Base-by-base conservation (phyloP, 768 basidiomycete species). In the Asterophora parasitica region DNA sequence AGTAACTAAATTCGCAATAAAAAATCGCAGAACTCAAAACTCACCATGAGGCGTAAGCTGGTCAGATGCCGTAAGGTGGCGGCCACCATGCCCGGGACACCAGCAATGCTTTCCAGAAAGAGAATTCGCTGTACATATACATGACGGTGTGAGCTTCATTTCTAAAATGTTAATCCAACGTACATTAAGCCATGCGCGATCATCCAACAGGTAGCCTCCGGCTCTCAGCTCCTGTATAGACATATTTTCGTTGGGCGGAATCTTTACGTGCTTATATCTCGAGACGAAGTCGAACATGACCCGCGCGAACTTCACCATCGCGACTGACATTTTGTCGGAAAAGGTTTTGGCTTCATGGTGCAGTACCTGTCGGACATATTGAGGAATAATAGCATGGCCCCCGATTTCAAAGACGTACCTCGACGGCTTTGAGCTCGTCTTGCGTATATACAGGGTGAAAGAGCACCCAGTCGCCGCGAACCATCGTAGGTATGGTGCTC, bases 21-120 rank as follows among this genome's bases (percentile, higher is more conserved):
- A 36, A 28, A 19, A 43, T 44, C 33, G n/a, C n/a, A n/a, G n/a
- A n/a, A n/a, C n/a, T n/a, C n/a, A n/a, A 10, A 7, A 48, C 73
- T 57, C 58, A 88, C 88, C 88, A 98, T 88, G 31, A 93, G 71
- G 33, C 96, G 82, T 32, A 99, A 74, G 64, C 90, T 92, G 34
- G 78, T 78, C 28, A 99, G 74, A 68, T 99, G 96, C 20, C 96
- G 79, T 30, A 94, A 72, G 23, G 84, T 85, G 7, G 88, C 89
- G 10, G 82, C 90, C n/a, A 88, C 92, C 91, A 94, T 94, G 4
- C 94, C 94, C 15, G 95, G 95, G 1, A 97, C 93, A 16, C 90
- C 96, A 10, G 96, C 96, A 44, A 96, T 81, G 44, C 79, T 84
- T 68, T 98, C 95, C 28, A 98, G 75, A 69, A 76, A 72, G 19